Percentiles rank a stretch among this genome's conserved stretches.
Evolutionary conservation across 352 stramenopile species (phyloP).

Genomic region (Phytopythium boreale): DNA sequence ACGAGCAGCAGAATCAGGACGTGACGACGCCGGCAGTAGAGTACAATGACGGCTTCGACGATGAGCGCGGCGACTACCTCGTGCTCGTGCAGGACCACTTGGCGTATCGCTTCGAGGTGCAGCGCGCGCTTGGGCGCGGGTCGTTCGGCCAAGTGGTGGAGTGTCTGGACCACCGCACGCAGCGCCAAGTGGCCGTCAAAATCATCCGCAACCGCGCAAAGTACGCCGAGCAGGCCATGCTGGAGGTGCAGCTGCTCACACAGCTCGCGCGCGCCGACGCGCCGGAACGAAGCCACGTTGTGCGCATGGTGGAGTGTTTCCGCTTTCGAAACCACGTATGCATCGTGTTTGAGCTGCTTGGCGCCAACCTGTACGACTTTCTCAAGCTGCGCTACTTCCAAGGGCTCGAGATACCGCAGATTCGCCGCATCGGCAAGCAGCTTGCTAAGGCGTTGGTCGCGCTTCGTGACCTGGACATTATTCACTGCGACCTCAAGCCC

Average conservation of each 20-base stretch:
- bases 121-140: slow-evolving; percentile 94
- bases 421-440: slow-evolving; percentile 89
- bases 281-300: slow-evolving; percentile 60
- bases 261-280: slow-evolving; percentile 26
- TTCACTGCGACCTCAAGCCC: slow-evolving; percentile 98
- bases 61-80: slow-evolving; percentile 97
- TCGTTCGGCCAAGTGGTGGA: slow-evolving; percentile 98
- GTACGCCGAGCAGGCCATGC: slow-evolving; percentile 94
- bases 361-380: slow-evolving; percentile 96
- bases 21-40: slow-evolving; percentile 17
- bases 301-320: slow-evolving; percentile 93
- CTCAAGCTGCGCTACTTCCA: slow-evolving; percentile 95
- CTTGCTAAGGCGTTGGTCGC: slow-evolving; percentile 79
- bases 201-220: slow-evolving; percentile 97
- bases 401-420: slow-evolving; percentile 87
- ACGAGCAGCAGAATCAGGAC: not conserved
- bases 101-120: slow-evolving; percentile 92
- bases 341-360: slow-evolving; percentile 96
- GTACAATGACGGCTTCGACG: slow-evolving; percentile 94
- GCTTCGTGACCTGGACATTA: slow-evolving; percentile 79
- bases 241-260: slow-evolving; percentile 94
- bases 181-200: slow-evolving; percentile 94
- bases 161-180: slow-evolving; percentile 85
- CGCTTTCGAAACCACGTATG: slow-evolving; percentile 94
- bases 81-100: slow-evolving; percentile 93